A percentile compares a stretch with the other conserved stretches of the same genome.
phyloP scores from a whole-genome alignment of 257 asterid species.

The Verbena officinalis region DNA sequence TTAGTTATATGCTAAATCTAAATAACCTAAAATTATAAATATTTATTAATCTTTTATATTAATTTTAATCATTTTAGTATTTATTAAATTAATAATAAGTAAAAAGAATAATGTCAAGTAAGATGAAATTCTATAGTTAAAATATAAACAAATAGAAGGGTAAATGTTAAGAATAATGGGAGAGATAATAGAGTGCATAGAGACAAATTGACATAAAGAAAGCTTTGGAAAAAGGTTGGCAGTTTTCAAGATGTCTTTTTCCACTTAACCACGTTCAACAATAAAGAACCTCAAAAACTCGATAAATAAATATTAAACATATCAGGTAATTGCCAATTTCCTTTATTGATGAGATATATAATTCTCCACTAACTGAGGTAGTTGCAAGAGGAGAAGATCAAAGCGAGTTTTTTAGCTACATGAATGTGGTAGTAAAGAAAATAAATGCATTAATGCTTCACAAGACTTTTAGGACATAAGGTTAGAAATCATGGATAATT shows the following conservation, averaged over 20 bases:
- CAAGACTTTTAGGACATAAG: conserved; percentile 11
- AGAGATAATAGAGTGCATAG: conserved; percentile 6
- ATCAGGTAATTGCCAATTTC: conserved; percentile 8
- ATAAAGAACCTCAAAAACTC: neutral
- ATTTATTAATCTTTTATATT: no score
- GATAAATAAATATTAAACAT: neutral
- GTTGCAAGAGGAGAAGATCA: conserved; percentile 27
- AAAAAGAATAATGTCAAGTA: no score
- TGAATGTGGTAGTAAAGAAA: conserved; percentile 20
- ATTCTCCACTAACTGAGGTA: neutral
- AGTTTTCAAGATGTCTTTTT: conserved; percentile 3
- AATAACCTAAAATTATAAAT: no score
- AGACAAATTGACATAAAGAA: conserved; percentile 1
- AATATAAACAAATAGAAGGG: neutral
- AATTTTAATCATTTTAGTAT: no score
- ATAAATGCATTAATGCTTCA: conserved; percentile 12
- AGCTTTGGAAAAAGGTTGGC: conserved; percentile 5
- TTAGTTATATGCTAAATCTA: no score
- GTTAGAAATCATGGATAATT: conserved; percentile 21
- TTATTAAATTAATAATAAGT: no score
- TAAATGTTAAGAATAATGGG: neutral
- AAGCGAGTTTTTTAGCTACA: no score
- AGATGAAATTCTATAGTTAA: no score
- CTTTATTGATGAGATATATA: neutral
- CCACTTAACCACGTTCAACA: conserved; percentile 16